These are phyloP conservation scores for Cryptococcus sp. DNA, from an alignment of 1,284 basidiomycete genomes.

Conservation along the genomic window DNA sequence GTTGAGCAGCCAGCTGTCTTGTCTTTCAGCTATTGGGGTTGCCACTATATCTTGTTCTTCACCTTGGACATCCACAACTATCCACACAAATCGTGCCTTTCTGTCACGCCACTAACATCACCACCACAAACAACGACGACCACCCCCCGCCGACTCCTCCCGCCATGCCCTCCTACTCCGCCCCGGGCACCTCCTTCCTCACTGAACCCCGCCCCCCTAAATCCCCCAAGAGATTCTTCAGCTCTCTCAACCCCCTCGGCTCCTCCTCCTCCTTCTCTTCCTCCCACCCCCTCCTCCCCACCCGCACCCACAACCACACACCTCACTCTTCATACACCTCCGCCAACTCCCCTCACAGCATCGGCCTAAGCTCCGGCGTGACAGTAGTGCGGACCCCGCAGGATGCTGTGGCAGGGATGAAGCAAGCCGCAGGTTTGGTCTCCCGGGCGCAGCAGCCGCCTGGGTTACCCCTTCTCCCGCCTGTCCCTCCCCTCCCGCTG, in stretches of 20 bases:
- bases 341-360: not conserved
- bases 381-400: conserved; percentile 29
- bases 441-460: not conserved
- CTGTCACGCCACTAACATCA: not conserved
- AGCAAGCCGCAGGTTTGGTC: conserved; percentile 2
- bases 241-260: conserved; percentile 12
- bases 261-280: not conserved
- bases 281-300: not conserved
- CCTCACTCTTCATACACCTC: not conserved
- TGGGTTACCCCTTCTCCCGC: not conserved
- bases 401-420: conserved; percentile 26
- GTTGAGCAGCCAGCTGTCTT: too few species aligned
- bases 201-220: conserved; percentile 14
- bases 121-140: not conserved
- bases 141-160: not conserved
- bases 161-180: not conserved
- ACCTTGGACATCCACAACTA: not conserved
- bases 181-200: conserved; percentile 8
- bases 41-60: not conserved
- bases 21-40: too few species aligned
- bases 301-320: not conserved
- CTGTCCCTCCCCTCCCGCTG: not conserved
- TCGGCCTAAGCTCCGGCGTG: conserved; percentile 13
- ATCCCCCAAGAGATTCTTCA: conserved; percentile 20
- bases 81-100: too few species aligned